Evolutionary conservation across 495 filamentous ascomycete species (phyloP), one percentile per base, ranked within the genome.

Genomic region (Oidiodendron maius): DNA sequence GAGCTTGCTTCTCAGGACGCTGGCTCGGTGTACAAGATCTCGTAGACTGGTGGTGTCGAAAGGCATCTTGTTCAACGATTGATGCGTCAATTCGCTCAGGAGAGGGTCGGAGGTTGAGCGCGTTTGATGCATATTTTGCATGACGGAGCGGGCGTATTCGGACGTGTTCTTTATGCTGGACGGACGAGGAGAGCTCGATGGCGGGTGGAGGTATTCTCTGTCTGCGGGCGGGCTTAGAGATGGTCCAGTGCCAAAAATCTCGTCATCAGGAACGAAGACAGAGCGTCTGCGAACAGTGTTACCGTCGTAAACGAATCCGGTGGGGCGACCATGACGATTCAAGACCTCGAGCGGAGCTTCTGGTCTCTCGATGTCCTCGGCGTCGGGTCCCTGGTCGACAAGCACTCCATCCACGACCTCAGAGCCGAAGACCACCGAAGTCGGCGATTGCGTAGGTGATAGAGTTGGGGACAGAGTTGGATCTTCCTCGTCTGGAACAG

Each of bases 31-130:
- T 15, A 96, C 90, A 40, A 96, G 72, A 62, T 91, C 87, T 50
- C 83, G 82, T 17, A 96, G 78, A 48, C 87, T 94, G 25, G 84
- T 88, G 9, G 89, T 95, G 60, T 95, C 90, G 55, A 96, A 96
- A 12, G 87, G 87, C 25, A 95, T 80, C 63, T 94, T 94, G 52
- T 84, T 84, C 36, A 79, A 66, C 10, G 80, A 64, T 15, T 74
- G 63, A 38, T 68, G 64, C 8, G 69, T 57, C 16, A 70, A 55
- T 15, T 71, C 61, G 25, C 63, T 43, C 32, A 73, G 50, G 37
- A 66, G 63, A 11, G 75, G 71, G 56, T 77, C 71, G 8, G 75
- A 66, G 2, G 71, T 63, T 15, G 69, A 71, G 25, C 74, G 77
- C 56, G 81, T 77, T 51, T 86, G 77, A 63, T 90, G 83, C 64